Evolutionary conservation across 768 basidiomycete genomes (phyloP).

Genomic region (Cystofilobasidium ferigula): DNA sequence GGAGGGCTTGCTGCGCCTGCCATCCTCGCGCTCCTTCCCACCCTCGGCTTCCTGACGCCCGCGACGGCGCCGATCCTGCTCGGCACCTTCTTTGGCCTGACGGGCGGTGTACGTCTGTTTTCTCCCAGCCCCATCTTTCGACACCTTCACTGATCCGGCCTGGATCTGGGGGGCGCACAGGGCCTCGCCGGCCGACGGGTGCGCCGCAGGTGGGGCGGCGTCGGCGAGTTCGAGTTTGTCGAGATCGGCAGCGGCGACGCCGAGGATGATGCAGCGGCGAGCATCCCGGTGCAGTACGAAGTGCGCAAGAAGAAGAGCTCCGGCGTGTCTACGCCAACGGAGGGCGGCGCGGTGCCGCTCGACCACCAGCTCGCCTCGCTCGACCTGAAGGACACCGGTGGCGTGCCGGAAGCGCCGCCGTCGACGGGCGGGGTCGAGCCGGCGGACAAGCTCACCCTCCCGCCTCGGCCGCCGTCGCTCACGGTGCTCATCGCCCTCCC

Average conservation of each 20-base stretch:
- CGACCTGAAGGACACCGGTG: neutral
- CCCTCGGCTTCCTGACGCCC: slow-evolving; percentile 35
- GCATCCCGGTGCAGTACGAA: slow-evolving; percentile 30
- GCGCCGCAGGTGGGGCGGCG: slow-evolving; percentile 39
- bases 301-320: slow-evolving; percentile 11
- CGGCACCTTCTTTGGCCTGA: slow-evolving; percentile 41
- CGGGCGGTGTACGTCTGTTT: no score
- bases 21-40: slow-evolving; percentile 39
- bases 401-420: neutral
- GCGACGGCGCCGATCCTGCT: slow-evolving; percentile 39
- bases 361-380: neutral
- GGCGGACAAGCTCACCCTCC: neutral
- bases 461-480: slow-evolving; percentile 6
- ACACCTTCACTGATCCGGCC: no score
- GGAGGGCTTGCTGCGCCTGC: slow-evolving; percentile 42
- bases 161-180: no score
- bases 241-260: slow-evolving; percentile 33
- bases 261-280: slow-evolving; percentile 11
- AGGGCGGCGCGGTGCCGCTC: neutral
- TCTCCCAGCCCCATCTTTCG: no score
- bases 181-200: slow-evolving; percentile 40
- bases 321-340: neutral
- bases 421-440: neutral
- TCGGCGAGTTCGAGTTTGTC: slow-evolving; percentile 41
- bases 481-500: slow-evolving; percentile 41